Base-by-base conservation (phyloP, 2,329 filamentous ascomycete species). In the Cryphonectria carpinicola region DNA sequence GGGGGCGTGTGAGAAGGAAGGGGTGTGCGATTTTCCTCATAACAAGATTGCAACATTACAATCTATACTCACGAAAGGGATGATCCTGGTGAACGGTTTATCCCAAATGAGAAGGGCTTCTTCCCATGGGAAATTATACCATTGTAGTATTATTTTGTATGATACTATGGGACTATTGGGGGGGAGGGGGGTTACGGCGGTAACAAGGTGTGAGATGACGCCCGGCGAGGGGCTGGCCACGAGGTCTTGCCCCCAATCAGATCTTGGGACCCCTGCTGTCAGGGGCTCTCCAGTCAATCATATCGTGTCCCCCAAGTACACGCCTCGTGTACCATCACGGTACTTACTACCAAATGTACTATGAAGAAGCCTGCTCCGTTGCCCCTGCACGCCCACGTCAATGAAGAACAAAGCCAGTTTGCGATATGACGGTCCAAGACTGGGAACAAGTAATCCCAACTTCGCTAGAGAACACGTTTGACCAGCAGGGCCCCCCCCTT, bases 141-240 rank as follows among this genome's bases (percentile, higher is more conserved):
- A 35, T 11, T n/a, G 46, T 49, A n/a, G 22, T 49, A n/a, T 19
- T n/a, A n/a, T 49, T 11, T n/a, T 46, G 46, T n/a, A 49, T n/a
- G 8, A 49, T n/a, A n/a, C 22, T 49, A 49, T 11, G 46, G 32
- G 7, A 39, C 14, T 28, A 39, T 39, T 11, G 58, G 58, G 19
- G 17, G 58, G 28, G 28, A 3, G 19, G 17, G 58, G 28, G 28
- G 28, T 28, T 61, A 61, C n/a, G 52, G 63, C 28, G 63, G 49
- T 52, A 37, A 25, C 41, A 8, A 65, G 41, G 37, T 39, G 63
- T 52, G 41, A 65, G 63, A 65, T 65, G 63, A 65, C 43, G 63
- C 41, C 22, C 4, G 43, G 63, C 63, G 6, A 3, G 43, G 41
- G 41, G 19, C 28, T 65, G 41, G 41, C 54, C 54, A 58, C 25